phyloP scores from a whole-genome alignment of 352 stramenopile genomes.

The Phytopythium kandeliae region DNA sequence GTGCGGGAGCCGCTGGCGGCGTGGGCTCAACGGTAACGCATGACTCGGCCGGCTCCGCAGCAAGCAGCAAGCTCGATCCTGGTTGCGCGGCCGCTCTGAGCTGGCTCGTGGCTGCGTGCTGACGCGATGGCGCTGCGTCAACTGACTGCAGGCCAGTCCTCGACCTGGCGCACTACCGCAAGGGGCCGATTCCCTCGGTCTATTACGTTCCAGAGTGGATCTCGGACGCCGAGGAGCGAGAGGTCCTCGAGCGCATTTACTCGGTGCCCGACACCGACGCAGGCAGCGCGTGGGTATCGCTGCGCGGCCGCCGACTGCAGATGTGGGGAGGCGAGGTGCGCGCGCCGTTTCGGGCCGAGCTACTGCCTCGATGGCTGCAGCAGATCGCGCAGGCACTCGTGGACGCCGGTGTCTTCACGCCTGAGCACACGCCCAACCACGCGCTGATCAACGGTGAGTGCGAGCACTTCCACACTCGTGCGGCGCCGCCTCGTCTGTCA shows the following conservation, averaged over 20 bases:
- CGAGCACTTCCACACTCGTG: too few species aligned
- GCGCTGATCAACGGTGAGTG: constrained; percentile 67
- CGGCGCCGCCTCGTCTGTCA: too few species aligned
- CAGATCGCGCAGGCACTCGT: constrained; percentile 48
- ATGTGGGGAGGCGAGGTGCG: constrained; percentile 69
- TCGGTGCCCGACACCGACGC: constrained; percentile 15
- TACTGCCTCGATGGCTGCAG: constrained; percentile 44
- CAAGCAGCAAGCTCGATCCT: too few species aligned
- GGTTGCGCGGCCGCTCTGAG: too few species aligned
- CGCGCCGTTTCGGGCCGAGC: constrained; percentile 29
- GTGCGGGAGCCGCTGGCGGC: constrained; percentile 9
- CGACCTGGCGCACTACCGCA: constrained; percentile 25
- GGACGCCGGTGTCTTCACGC: constrained; percentile 39
- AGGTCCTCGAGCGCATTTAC: constrained; percentile 55
- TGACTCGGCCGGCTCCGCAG: too few species aligned
- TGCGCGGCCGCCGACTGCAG: constrained; percentile 61
- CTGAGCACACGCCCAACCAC: constrained; percentile 52
- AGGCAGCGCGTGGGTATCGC: constrained; percentile 41
- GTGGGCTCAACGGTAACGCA: constrained; percentile 23
- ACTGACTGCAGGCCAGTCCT: constrained; percentile 15
- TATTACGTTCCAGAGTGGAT: constrained; percentile 69
- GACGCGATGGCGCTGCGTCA: neutral
- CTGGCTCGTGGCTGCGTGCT: too few species aligned
- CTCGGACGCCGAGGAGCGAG: constrained; percentile 41
- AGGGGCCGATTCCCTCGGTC: constrained; percentile 32